Conservation (phyloP, 441 rosid genomes). For the Geranium incanum region DNA sequence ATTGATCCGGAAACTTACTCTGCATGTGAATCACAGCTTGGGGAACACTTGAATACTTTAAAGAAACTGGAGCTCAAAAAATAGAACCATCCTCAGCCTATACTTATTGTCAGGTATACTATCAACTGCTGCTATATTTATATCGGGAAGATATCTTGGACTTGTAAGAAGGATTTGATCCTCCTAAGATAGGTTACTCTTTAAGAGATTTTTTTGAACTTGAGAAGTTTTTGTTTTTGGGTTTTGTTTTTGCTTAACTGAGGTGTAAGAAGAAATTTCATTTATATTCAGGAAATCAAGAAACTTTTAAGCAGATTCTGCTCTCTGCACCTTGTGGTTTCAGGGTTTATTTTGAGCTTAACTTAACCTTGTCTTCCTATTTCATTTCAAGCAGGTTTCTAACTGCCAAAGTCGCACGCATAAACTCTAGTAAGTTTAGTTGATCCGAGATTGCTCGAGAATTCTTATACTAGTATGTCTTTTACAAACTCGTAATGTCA, state of each 20-base stretch:
- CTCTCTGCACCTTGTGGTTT: not conserved
- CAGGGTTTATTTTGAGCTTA: no score
- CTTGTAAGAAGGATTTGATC: not conserved
- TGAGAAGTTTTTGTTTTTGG: not conserved
- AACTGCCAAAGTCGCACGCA: no score
- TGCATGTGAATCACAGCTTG: slow-evolving; percentile 64
- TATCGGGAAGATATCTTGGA: not conserved
- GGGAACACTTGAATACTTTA: slow-evolving; percentile 47
- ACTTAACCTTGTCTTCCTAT: no score
- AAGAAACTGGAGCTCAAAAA: slow-evolving; percentile 32
- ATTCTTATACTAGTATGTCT: no score
- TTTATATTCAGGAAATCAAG: not conserved
- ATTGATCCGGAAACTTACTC: slow-evolving; percentile 44
- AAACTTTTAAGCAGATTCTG: not conserved
- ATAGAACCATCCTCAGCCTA: not conserved
- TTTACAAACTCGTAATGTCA: no score
- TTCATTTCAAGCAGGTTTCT: no score
- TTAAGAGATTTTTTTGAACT: not conserved
- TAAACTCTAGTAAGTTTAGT: no score
- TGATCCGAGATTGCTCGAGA: no score
- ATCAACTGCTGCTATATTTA: not conserved
- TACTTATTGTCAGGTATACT: not conserved
- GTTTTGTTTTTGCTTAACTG: not conserved
- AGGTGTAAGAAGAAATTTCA: not conserved
- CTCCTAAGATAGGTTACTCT: not conserved